A percentile compares a stretch with the other conserved stretches of the same genome.
phyloP scores from a whole-genome alignment of 108 stramenopile species.

The Licmophora abbreviata region DNA sequence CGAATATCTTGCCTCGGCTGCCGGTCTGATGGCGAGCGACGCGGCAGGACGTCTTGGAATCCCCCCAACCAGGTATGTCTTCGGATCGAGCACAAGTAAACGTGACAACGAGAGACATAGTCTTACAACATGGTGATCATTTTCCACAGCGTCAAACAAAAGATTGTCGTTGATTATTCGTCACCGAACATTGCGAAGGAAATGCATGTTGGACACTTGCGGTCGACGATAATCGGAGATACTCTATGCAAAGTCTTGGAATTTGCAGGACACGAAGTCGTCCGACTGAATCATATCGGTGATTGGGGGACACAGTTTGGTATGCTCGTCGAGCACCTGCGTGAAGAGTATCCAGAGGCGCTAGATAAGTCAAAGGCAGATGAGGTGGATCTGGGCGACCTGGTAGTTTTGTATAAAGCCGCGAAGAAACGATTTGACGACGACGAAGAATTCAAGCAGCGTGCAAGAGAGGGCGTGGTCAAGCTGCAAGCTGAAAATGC shows the following conservation, averaged over 20 bases:
- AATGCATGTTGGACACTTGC: slow-evolving; percentile 99
- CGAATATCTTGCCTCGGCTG: slow-evolving; percentile 54
- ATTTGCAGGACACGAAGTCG: slow-evolving; percentile 89
- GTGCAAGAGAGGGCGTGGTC: slow-evolving; percentile 90
- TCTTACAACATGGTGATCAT: slow-evolving; percentile 5
- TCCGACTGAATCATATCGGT: slow-evolving; percentile 95
- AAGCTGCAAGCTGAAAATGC: slow-evolving; percentile 90
- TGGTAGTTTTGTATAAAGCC: slow-evolving; percentile 93
- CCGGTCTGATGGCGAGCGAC: slow-evolving; percentile 53
- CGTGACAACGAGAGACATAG: no score
- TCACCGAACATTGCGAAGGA: slow-evolving; percentile 99
- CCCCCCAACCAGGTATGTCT: slow-evolving; percentile 38
- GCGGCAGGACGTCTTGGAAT: slow-evolving; percentile 53
- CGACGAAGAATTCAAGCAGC: slow-evolving; percentile 83
- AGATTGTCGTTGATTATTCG: slow-evolving; percentile 91
- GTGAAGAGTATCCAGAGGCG: slow-evolving; percentile 91
- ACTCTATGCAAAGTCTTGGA: slow-evolving; percentile 85
- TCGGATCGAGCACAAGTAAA: no score
- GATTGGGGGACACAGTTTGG: slow-evolving; percentile 99
- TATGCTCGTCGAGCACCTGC: slow-evolving; percentile 95
- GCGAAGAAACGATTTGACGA: slow-evolving; percentile 89
- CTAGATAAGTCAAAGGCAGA: slow-evolving; percentile 50
- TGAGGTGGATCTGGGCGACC: slow-evolving; percentile 81
- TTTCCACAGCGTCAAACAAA: slow-evolving; percentile 62
- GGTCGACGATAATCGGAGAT: slow-evolving; percentile 98